Evolutionary conservation across 768 basidiomycete genomes (phyloP).

Genomic region (Tylopilus vinaceipallidus): DNA sequence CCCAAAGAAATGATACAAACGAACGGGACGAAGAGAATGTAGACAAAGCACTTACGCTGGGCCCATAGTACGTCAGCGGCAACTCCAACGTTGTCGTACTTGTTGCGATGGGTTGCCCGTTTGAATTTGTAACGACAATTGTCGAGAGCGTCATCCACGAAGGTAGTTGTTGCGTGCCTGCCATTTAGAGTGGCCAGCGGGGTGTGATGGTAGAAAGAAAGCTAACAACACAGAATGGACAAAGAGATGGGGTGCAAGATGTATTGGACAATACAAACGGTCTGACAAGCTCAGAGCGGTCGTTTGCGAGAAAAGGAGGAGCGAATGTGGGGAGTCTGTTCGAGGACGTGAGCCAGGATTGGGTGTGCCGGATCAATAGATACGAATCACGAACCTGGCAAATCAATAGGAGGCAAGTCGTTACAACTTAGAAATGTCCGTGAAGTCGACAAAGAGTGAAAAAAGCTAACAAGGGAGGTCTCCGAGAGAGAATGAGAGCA

Average conservation of each 20-base stretch:
- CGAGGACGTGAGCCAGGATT: not conserved
- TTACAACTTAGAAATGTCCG: slow-evolving; percentile 8
- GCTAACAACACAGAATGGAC: slow-evolving; percentile 8
- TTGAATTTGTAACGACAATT: slow-evolving; percentile 49
- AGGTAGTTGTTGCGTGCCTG: slow-evolving; percentile 61
- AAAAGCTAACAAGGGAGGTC: slow-evolving; percentile 4
- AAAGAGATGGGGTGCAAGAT: slow-evolving; percentile 2
- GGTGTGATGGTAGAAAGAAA: not conserved
- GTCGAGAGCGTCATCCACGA: slow-evolving; percentile 66
- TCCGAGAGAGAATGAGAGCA: slow-evolving; percentile 21
- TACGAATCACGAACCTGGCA: slow-evolving; percentile 10
- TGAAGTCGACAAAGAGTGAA: slow-evolving; percentile 6
- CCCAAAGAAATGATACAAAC: not conserved
- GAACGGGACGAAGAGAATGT: not conserved
- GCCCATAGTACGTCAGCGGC: slow-evolving; percentile 80
- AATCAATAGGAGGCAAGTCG: slow-evolving; percentile 11
- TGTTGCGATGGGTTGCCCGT: slow-evolving; percentile 54
- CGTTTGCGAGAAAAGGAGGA: slow-evolving; percentile 12
- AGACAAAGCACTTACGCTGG: slow-evolving; percentile 56
- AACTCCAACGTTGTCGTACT: slow-evolving; percentile 58
- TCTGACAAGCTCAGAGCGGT: not conserved
- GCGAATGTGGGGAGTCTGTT: slow-evolving; percentile 28
- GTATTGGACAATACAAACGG: slow-evolving; percentile 3
- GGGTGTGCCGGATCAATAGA: not conserved
- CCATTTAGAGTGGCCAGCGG: slow-evolving; percentile 21